These are phyloP conservation scores for Lippia alba DNA, from an alignment of 305 asterid species.

Conservation along the genomic window DNA sequence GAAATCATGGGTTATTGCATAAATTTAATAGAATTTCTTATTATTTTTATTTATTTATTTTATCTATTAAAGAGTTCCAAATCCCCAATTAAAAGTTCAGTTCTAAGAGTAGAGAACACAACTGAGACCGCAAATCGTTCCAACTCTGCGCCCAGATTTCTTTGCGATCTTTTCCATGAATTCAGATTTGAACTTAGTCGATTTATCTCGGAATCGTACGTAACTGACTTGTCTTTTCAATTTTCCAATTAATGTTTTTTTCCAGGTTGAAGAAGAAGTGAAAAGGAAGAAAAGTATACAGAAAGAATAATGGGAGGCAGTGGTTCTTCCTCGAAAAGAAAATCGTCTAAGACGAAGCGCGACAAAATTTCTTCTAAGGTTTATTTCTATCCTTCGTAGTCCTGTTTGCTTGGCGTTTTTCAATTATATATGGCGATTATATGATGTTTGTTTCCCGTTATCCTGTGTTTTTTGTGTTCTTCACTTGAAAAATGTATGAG, in stretches of 20 bases:
- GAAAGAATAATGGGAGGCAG: constrained; percentile 45
- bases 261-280: constrained; percentile 38
- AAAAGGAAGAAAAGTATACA: constrained; percentile 19
- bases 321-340: constrained; percentile 61
- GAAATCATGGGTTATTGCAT: no score
- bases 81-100: background rate
- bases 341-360: constrained; percentile 61
- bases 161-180: constrained; percentile 19
- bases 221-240: background rate
- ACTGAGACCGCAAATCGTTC: constrained; percentile 14
- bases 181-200: constrained; percentile 16
- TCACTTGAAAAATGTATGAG: background rate
- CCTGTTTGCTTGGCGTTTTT: background rate
- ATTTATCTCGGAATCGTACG: background rate
- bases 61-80: no score
- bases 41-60: no score
- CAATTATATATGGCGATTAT: constrained; percentile 1
- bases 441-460: constrained; percentile 2
- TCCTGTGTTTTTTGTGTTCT: background rate
- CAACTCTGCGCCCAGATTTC: constrained; percentile 15
- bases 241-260: constrained; percentile 14
- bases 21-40: no score
- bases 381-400: background rate
- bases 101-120: constrained; percentile 1
- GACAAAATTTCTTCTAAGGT: constrained; percentile 64